phyloP scores from a whole-genome alignment of 768 basidiomycete genomes.

The Harrya chromipes region DNA sequence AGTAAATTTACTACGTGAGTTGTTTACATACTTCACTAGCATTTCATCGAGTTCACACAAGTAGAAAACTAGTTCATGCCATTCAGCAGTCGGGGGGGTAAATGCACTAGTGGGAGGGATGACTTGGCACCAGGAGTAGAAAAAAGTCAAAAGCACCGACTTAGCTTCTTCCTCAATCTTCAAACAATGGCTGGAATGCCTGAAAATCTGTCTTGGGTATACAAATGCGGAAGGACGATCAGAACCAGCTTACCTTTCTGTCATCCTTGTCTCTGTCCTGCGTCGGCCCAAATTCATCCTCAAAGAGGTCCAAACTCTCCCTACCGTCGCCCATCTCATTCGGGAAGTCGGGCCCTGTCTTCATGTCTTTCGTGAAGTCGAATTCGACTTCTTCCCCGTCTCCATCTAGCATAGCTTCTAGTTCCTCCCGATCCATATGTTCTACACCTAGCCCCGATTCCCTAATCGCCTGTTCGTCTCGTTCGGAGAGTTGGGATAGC shows the following conservation, averaged over 20 bases:
- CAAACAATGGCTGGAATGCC: conserved; percentile 33
- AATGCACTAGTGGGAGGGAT: no score
- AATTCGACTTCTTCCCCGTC: conserved; percentile 34
- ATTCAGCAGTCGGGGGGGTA: no score
- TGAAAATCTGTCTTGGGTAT: conserved; percentile 3
- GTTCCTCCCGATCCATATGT: conserved; percentile 59
- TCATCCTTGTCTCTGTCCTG: conserved; percentile 23
- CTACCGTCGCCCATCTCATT: conserved; percentile 8
- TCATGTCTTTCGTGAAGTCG: conserved; percentile 9
- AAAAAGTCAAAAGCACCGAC: no score
- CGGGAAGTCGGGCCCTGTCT: neutral
- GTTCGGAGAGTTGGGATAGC: conserved; percentile 62
- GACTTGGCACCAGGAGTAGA: no score
- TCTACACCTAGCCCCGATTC: conserved; percentile 67
- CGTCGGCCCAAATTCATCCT: conserved; percentile 34
- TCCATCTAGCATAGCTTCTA: conserved; percentile 43
- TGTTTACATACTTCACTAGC: no score
- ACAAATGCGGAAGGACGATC: neutral
- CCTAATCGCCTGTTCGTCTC: conserved; percentile 49
- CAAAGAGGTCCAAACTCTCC: conserved; percentile 31
- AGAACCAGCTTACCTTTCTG: conserved; percentile 21
- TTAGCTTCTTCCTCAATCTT: conserved; percentile 19
- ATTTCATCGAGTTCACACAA: neutral
- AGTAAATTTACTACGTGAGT: no score
- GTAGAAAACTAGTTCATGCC: neutral